A percentile compares a stretch with the other conserved stretches of the same genome.
phyloP scores from a whole-genome alignment of 2,329 filamentous ascomycete species.

The Beauveria sp. region DNA sequence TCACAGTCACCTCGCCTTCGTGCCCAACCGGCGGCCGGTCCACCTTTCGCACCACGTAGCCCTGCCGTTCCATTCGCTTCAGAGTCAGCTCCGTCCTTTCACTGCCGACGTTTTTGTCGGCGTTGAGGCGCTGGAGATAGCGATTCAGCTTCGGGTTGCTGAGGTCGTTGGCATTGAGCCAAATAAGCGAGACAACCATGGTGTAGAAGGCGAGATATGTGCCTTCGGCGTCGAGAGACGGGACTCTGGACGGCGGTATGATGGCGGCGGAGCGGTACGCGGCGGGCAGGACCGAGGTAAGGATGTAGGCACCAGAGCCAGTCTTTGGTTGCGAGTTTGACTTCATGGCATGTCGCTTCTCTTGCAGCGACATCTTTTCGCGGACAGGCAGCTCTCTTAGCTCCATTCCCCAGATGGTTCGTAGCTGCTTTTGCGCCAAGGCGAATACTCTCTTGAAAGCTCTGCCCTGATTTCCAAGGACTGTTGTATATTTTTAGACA shows the following conservation, averaged over 20 bases:
- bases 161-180: constrained; percentile 64
- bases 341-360: constrained; percentile 62
- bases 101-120: constrained; percentile 64
- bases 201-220: constrained; percentile 77
- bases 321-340: constrained; percentile 45
- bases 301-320: constrained; percentile 65
- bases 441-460: constrained; percentile 73
- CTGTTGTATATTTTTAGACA: constrained; percentile 28
- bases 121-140: constrained; percentile 67
- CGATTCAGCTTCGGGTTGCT: constrained; percentile 72
- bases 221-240: constrained; percentile 62
- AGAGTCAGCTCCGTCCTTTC: constrained; percentile 71
- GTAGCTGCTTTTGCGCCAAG: constrained; percentile 65
- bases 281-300: constrained; percentile 64
- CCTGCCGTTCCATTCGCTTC: constrained; percentile 68
- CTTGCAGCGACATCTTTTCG: constrained; percentile 74
- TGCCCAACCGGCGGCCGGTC: constrained; percentile 48
- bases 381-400: constrained; percentile 73
- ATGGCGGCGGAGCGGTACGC: constrained; percentile 60
- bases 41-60: constrained; percentile 69
- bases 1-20: constrained; percentile 67
- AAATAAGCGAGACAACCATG: constrained; percentile 69
- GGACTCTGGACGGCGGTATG: constrained; percentile 58
- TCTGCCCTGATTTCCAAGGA: constrained; percentile 62
- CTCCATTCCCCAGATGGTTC: constrained; percentile 80